Evolutionary conservation across 2,329 filamentous ascomycete species (phyloP), one percentile per base, ranked within the genome.

Genomic region (Arthrobotrys conoides): DNA sequence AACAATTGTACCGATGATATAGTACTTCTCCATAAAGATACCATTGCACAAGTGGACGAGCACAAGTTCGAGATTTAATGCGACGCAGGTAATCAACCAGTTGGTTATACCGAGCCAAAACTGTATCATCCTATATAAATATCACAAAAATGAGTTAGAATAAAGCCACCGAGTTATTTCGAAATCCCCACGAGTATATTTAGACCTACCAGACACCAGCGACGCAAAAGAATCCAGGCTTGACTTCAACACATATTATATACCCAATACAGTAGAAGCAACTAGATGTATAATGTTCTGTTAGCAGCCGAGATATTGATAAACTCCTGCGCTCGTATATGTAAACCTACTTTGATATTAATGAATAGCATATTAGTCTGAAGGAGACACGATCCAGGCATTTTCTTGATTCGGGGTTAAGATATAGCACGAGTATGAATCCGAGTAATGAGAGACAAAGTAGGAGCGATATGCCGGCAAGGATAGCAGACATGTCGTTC

Each of bases 51-150:
- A 73, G 46, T 81, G 81, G 10, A 81, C 81, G 18, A 81, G 80
- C 16, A 81, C 81, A 2, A 81, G 67, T 44, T 81, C 79, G 6
- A 81, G 80, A 46, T 81, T 81, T 6, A 81, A 33, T 9, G 81
- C 81, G 61, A 81, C 80, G 68, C 79, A 81, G 10, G 80, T 79
- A 18, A 81, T 80, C 46, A 81, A 66, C 76, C 79, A 81, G 63
- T 81, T 81, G n/a, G 81, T 81, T n/a, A 81, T 79, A 75, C 81
- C 81, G n/a, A 81, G 81, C 81, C 81, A 81, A 65, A 81, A 81
- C 64, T 81, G 81, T 38, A 81, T 81, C 72, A 81, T 63, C 80
- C 80, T 80, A 44, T 63, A 36, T 8, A 44, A 66, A 36, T 3
- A 44, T 2, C 16, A 27, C 6, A 44, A 44, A 27, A 3, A n/a